These are phyloP conservation scores for Basidioascus undulatus DNA, from an alignment of 768 basidiomycete species.

Conservation along the genomic window DNA sequence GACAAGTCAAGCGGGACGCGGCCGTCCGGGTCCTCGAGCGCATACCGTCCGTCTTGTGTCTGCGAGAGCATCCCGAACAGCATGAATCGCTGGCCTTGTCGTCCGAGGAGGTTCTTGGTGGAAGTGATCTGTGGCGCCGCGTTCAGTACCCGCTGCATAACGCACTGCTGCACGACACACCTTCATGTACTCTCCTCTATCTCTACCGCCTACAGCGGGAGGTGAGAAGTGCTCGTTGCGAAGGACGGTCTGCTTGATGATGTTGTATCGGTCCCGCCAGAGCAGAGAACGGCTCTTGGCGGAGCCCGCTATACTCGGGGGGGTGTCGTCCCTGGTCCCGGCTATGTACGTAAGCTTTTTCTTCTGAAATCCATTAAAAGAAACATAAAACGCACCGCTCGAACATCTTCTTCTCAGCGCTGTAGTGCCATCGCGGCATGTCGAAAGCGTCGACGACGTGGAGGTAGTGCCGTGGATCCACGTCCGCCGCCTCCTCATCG, in stretches of 20 bases:
- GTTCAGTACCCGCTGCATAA: background rate
- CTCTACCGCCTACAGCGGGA: conserved; percentile 56
- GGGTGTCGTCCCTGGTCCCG: conserved; percentile 25
- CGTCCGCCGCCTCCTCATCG: conserved; percentile 25
- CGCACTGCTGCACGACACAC: conserved; percentile 19
- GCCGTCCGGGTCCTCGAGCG: conserved; percentile 83
- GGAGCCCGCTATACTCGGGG: conserved; percentile 51
- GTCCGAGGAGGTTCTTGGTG: conserved; percentile 81
- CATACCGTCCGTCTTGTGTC: conserved; percentile 70
- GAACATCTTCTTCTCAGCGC: conserved; percentile 59
- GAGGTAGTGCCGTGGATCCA: conserved; percentile 62
- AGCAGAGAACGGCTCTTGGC: conserved; percentile 58
- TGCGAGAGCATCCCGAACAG: conserved; percentile 79
- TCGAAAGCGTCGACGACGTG: conserved; percentile 74
- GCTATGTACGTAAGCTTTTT: background rate
- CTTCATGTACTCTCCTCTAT: conserved; percentile 68
- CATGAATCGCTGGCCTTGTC: conserved; percentile 69
- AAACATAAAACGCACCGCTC: conserved; percentile 35
- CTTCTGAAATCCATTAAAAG: background rate
- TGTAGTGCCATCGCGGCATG: conserved; percentile 89
- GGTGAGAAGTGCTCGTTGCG: conserved; percentile 96
- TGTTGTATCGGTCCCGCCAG: conserved; percentile 58
- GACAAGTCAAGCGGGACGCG: conserved; percentile 68
- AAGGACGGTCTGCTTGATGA: conserved; percentile 78
- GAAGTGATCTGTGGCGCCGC: conserved; percentile 44